Base-by-base conservation (phyloP, 306 rosid species). In the Pterocarpus santalinus region DNA sequence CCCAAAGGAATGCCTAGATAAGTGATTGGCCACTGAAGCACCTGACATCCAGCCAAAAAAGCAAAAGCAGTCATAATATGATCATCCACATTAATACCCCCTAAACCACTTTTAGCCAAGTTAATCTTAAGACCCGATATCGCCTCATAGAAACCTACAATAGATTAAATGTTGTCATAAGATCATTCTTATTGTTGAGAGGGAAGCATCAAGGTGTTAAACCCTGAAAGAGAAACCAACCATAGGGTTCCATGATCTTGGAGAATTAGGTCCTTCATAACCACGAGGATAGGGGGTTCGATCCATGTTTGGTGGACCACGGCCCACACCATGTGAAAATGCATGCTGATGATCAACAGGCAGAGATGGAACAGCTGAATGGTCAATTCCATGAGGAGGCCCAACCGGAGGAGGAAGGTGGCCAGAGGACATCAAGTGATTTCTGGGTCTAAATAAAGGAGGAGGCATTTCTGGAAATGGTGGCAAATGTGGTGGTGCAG, bases 231-330 rank as follows among this genome's bases (percentile, higher is more conserved):
- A 53, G 43, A 35, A 56, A 77, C 90, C 73, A 33, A 90, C 93
- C 92, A 80, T 87, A 65, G 90, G 83, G 81, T 87, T 84, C 97
- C 98, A 90, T 3, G 88, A 80, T 85, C 95, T 90, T 68, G 97
- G 97, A 82, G 97, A 94, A 72, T 87, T 81, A 28, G 93, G 86
- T 68, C 86, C 85, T 76, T 91, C 97, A 72, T 86, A 90, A 56
- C 95, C 91, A 81, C 82, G 90, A 69, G 94, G 85, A 84, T 86
- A 85, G 49, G 94, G 92, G 83, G 53, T 88, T 79, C 89, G 89
- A 44, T 91, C 97, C 89, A 88, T 81, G 79, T 85, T 90, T 75
- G 91, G 80, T 30, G 90, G 91, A 83, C 90, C 88, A 39, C 75
- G 89, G 16, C 87, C 89, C 69, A 66, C 36, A 68, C 90, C 83